Conservation (phyloP, 2,329 filamentous ascomycete species). For the Colletotrichum lindemuthianum region DNA sequence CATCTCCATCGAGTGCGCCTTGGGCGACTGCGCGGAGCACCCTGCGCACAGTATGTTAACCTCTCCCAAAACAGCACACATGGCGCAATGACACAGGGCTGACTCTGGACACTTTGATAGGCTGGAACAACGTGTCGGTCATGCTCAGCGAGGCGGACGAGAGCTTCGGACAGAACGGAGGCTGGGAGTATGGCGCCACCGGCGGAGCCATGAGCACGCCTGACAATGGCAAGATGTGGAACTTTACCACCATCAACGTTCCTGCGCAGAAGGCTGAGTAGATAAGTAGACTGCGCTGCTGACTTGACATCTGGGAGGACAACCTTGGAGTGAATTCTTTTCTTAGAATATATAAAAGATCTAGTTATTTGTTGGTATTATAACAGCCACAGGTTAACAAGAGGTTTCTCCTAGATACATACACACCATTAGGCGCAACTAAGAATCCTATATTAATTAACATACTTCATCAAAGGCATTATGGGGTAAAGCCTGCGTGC, state of each 20-base stretch:
- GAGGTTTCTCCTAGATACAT: too few relatives aligned
- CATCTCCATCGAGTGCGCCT: slow-evolving; percentile 23
- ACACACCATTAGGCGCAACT: too few relatives aligned
- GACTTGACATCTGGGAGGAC: too few relatives aligned
- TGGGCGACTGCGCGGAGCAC: slow-evolving; percentile 7
- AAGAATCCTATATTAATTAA: too few relatives aligned
- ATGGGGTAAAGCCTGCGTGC: too few relatives aligned
- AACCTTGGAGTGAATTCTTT: too few relatives aligned
- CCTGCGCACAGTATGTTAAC: slow-evolving; percentile 12
- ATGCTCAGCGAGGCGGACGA: slow-evolving; percentile 11
- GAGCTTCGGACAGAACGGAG: slow-evolving; percentile 6
- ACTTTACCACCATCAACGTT: slow-evolving; percentile 3
- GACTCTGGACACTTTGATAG: not conserved
- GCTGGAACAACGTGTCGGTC: slow-evolving; percentile 15
- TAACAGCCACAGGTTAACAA: too few relatives aligned
- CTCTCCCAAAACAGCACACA: not conserved
- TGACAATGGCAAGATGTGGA: slow-evolving; percentile 15
- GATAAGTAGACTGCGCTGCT: too few relatives aligned
- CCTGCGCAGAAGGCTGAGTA: slow-evolving; percentile 17
- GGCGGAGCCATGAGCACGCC: slow-evolving; percentile 7
- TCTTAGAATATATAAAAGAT: too few relatives aligned
- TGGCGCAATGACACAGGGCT: too few relatives aligned
- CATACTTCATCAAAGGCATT: too few relatives aligned
- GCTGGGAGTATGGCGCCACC: slow-evolving; percentile 15
- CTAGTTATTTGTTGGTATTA: too few relatives aligned